Conservation (phyloP, 441 rosid species). For the Gossypium laxum region DNA sequence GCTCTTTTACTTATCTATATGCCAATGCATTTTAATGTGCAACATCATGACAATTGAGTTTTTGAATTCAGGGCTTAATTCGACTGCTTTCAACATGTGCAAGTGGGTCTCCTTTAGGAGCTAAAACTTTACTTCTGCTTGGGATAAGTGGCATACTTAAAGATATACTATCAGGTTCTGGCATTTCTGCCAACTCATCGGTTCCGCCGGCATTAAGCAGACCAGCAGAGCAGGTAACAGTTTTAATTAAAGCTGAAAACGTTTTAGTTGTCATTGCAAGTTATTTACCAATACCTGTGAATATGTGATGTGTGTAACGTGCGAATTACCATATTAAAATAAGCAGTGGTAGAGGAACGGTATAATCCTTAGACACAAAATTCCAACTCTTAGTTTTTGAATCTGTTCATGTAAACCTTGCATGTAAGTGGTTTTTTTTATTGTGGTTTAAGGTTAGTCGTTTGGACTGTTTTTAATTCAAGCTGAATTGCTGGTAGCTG, state of each 20-base stretch:
- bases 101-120: constrained; percentile 90
- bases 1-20: constrained; percentile 2
- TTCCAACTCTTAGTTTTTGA: neutral
- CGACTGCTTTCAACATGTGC: constrained; percentile 92
- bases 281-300: neutral
- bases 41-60: constrained; percentile 22
- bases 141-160: constrained; percentile 89
- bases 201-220: constrained; percentile 83
- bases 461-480: neutral
- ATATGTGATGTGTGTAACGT: neutral
- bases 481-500: neutral
- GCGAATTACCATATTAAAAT: neutral
- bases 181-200: constrained; percentile 71
- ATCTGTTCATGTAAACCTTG: neutral
- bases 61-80: constrained; percentile 65
- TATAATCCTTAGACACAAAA: neutral
- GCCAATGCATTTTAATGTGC: constrained; percentile 1
- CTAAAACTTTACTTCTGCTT: constrained; percentile 80
- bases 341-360: neutral
- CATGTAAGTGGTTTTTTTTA: neutral
- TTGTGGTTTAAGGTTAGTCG: neutral
- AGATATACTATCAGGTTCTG: constrained; percentile 83
- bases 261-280: neutral
- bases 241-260: neutral
- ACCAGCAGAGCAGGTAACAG: constrained; percentile 85